Percentiles rank a stretch among this genome's conserved stretches.
Evolutionary conservation across 192 early-diverging fungal species (phyloP).

Genomic region (Mortierella antarctica): DNA sequence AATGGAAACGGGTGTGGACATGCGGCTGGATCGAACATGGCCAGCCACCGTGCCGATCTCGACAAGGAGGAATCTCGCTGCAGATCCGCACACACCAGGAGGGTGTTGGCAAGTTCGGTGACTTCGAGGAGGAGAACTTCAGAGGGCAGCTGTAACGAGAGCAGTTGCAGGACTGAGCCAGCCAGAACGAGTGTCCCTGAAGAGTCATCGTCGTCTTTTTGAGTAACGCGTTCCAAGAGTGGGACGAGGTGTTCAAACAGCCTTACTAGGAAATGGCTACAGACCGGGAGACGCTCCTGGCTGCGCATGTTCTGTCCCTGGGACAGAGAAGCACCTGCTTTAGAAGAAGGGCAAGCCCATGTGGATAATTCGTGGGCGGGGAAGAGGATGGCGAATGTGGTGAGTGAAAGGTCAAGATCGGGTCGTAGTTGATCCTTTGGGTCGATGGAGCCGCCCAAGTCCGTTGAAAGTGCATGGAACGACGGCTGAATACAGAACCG

Average conservation of each 20-base stretch:
- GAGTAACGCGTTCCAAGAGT: slow-evolving; percentile 4
- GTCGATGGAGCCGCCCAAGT: not conserved
- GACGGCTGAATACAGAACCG: not conserved
- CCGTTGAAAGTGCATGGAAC: too few species aligned
- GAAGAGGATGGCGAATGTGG: slow-evolving; percentile 11
- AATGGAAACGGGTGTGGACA: not conserved
- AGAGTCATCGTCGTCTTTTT: not conserved
- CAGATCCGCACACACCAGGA: slow-evolving; percentile 13
- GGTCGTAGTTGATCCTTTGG: not conserved
- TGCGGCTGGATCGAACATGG: not conserved
- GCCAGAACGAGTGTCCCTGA: not conserved
- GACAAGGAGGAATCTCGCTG: slow-evolving; percentile 15
- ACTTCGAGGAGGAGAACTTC: not conserved
- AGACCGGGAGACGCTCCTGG: not conserved
- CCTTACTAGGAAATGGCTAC: slow-evolving; percentile 1
- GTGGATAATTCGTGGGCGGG: slow-evolving; percentile 8
- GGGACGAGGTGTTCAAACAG: slow-evolving; percentile 19
- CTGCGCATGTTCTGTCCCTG: not conserved
- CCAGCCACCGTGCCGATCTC: not conserved
- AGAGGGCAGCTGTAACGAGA: slow-evolving; percentile 14
- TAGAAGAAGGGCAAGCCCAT: not conserved
- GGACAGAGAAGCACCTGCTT: not conserved
- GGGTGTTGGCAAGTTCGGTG: not conserved
- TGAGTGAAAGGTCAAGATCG: not conserved
- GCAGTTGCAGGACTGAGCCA: not conserved